phyloP scores from a whole-genome alignment of 208 protist genomes.

The Naegleria lovaniensis region DNA sequence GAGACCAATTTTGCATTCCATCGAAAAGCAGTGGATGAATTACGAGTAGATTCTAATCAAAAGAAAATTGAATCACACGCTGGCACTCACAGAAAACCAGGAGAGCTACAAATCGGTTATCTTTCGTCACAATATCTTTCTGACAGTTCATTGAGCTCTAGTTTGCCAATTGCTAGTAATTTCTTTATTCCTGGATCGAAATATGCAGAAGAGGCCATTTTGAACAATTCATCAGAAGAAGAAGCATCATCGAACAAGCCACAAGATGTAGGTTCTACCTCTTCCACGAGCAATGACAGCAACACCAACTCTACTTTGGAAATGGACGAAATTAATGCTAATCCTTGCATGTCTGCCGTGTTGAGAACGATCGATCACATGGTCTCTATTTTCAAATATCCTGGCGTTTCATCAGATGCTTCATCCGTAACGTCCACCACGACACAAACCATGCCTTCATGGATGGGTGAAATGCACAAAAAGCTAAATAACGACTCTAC shows the following conservation, averaged over 20 bases:
- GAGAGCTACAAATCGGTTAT: conserved; percentile 30
- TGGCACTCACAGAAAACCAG: conserved; percentile 1
- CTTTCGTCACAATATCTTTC: conserved; percentile 52
- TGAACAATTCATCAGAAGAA: neutral
- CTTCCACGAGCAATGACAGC: too few species aligned
- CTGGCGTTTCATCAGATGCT: conserved; percentile 1
- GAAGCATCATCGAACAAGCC: neutral
- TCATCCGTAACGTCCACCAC: neutral
- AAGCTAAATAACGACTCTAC: conserved; percentile 37
- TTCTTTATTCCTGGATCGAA: neutral
- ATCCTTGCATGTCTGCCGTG: conserved; percentile 52
- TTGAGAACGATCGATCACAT: conserved; percentile 47
- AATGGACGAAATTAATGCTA: conserved; percentile 49
- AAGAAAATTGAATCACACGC: neutral
- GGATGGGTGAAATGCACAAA: conserved; percentile 57
- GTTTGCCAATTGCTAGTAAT: conserved; percentile 25
- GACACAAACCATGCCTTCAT: conserved; percentile 54
- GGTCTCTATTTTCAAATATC: conserved; percentile 24
- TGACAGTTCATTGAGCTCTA: conserved; percentile 47
- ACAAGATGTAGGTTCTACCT: too few species aligned
- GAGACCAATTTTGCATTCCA: conserved; percentile 57
- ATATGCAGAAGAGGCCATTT: neutral
- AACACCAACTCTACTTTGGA: conserved; percentile 37
- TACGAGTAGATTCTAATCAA: neutral
- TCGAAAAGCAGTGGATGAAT: conserved; percentile 28